Conservation (phyloP, 1,284 basidiomycete genomes). For the Erythrobasidium hasegawianum region DNA sequence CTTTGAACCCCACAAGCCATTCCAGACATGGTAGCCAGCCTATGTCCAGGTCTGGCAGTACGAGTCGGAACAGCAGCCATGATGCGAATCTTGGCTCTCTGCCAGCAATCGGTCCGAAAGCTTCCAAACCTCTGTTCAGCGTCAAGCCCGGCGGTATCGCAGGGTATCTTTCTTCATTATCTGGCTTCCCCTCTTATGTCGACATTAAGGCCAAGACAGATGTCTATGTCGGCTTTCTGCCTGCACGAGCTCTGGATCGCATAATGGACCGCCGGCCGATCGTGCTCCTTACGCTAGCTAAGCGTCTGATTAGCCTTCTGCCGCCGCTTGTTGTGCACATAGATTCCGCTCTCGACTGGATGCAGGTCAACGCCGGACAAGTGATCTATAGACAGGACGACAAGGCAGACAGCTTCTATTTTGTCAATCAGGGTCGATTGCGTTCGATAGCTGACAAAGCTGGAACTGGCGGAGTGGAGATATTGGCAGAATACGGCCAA, state of each 20-base stretch:
- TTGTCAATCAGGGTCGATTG: slow-evolving; percentile 95
- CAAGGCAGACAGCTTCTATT: slow-evolving; percentile 88
- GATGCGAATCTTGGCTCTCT: no score
- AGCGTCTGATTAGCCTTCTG: slow-evolving; percentile 86
- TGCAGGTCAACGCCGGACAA: slow-evolving; percentile 88
- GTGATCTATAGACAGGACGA: slow-evolving; percentile 90
- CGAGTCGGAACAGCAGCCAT: not conserved
- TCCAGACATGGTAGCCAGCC: slow-evolving; percentile 2
- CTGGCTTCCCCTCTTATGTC: slow-evolving; percentile 88
- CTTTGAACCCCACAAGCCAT: not conserved
- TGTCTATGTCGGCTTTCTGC: slow-evolving; percentile 90
- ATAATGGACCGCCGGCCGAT: slow-evolving; percentile 91
- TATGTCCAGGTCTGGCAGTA: not conserved
- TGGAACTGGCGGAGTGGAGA: slow-evolving; percentile 63
- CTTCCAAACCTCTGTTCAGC: slow-evolving; percentile 62
- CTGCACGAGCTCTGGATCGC: slow-evolving; percentile 79
- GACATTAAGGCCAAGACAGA: slow-evolving; percentile 96
- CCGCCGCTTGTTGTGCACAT: slow-evolving; percentile 95
- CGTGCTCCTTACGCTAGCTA: slow-evolving; percentile 91
- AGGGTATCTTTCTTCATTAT: slow-evolving; percentile 92
- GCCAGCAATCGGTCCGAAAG: not conserved
- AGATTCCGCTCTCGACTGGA: slow-evolving; percentile 96
- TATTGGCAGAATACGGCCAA: slow-evolving; percentile 91
- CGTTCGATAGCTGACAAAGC: slow-evolving; percentile 66
- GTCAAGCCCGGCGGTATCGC: slow-evolving; percentile 98